Conservation (phyloP, 805 yeast genomes). For the Saturnispora saitoi region DNA sequence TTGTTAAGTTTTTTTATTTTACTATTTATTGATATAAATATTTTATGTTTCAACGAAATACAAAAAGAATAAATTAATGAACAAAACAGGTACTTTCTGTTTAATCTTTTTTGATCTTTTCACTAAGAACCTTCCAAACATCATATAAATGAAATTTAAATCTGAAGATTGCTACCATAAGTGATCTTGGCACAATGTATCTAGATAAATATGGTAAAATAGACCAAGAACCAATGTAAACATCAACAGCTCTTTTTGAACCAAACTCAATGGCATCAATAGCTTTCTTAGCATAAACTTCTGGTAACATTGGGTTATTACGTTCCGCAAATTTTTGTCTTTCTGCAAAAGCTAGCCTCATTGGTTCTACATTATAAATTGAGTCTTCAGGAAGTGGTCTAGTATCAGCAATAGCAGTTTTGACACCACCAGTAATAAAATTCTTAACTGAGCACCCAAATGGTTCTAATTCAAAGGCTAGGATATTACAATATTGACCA, state of each 20-base stretch:
- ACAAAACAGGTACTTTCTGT: neutral
- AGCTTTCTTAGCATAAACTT: constrained; percentile 46
- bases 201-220: constrained; percentile 18
- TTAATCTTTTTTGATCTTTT: constrained; percentile 8
- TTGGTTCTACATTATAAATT: constrained; percentile 43
- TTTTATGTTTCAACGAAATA: neutral
- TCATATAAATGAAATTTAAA: constrained; percentile 30
- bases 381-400: constrained; percentile 52
- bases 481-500: constrained; percentile 56
- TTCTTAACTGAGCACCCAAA: constrained; percentile 65
- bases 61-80: neutral
- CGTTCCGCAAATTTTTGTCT: constrained; percentile 53
- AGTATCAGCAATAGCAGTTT: constrained; percentile 59
- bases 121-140: constrained; percentile 26
- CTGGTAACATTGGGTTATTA: constrained; percentile 52
- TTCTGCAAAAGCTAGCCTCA: constrained; percentile 36
- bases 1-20: neutral
- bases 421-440: constrained; percentile 68
- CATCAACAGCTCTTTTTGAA: constrained; percentile 35
- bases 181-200: constrained; percentile 22
- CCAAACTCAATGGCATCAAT: constrained; percentile 39
- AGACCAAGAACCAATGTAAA: constrained; percentile 44
- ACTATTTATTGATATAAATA: neutral
- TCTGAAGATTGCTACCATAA: constrained; percentile 21
- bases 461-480: constrained; percentile 61